These are phyloP conservation scores for Calonectria pseudoturangicola DNA, from an alignment of 2,329 filamentous ascomycete species.

Conservation along the genomic window DNA sequence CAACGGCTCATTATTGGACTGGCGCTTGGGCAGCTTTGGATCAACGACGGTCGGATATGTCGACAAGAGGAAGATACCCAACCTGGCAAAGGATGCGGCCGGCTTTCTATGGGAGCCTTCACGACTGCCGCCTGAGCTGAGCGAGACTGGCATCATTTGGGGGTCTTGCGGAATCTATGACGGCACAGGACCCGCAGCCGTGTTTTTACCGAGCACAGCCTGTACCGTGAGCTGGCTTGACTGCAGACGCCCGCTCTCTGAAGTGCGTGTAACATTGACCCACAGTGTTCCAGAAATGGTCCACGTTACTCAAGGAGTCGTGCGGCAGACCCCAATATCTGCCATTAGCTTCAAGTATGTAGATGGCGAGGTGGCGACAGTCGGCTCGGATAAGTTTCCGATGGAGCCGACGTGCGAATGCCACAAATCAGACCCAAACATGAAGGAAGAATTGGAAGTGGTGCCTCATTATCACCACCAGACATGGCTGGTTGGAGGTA, in stretches of 20 bases:
- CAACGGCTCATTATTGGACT: neutral
- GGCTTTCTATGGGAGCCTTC: constrained; percentile 19
- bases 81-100: neutral
- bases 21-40: constrained; percentile 4
- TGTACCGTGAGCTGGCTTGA: constrained; percentile 26
- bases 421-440: neutral
- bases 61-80: constrained; percentile 10
- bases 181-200: too few species aligned
- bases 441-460: neutral
- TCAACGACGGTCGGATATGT: neutral
- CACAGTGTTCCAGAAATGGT: neutral
- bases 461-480: constrained; percentile 23
- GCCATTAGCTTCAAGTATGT: constrained; percentile 15
- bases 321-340: constrained; percentile 12
- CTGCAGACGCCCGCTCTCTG: constrained; percentile 11
- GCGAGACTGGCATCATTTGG: neutral
- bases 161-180: neutral
- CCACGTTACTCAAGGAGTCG: neutral
- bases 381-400: constrained; percentile 11
- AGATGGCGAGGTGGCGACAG: neutral
- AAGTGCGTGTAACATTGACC: neutral
- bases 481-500: constrained; percentile 11
- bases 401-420: constrained; percentile 16
- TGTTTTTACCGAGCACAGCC: neutral
- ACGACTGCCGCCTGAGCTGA: neutral